Percentiles rank a stretch among this genome's conserved stretches.
Conservation (phyloP, 2,329 filamentous ascomycete genomes). For the Fusarium pininemorale region DNA sequence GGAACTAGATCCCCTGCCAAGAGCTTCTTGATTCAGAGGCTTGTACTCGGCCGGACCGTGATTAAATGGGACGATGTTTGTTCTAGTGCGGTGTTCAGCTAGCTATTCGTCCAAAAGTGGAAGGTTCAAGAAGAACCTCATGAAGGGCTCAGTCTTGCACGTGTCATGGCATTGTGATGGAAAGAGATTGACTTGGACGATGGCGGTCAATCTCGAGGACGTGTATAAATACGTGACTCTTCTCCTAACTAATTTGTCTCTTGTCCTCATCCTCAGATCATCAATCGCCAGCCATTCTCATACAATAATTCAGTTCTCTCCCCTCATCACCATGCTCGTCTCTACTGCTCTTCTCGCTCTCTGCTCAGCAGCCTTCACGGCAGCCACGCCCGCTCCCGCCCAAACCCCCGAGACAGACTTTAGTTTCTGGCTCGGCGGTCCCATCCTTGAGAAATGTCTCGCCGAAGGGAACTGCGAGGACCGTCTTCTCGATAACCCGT, state of each 20-base stretch:
- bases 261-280: background rate
- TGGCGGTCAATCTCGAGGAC: background rate
- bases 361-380: background rate
- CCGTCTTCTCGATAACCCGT: background rate
- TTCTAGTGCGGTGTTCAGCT: fast-evolving
- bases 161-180: background rate
- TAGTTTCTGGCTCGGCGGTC: background rate
- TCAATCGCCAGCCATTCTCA: background rate
- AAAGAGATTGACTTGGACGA: background rate
- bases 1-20: background rate
- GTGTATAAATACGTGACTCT: background rate
- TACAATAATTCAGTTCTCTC: no score
- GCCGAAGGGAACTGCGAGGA: background rate
- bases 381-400: background rate
- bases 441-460: background rate
- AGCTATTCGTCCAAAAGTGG: no score
- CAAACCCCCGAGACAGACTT: background rate
- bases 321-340: background rate
- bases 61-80: background rate
- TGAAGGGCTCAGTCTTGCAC: background rate
- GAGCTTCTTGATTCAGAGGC: no score
- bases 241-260: fast-evolving
- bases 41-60: background rate
- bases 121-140: no score
- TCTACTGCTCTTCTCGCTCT: background rate